Base-by-base conservation (phyloP, 2,329 filamentous ascomycete genomes). In the Hypoxylon sp. region DNA sequence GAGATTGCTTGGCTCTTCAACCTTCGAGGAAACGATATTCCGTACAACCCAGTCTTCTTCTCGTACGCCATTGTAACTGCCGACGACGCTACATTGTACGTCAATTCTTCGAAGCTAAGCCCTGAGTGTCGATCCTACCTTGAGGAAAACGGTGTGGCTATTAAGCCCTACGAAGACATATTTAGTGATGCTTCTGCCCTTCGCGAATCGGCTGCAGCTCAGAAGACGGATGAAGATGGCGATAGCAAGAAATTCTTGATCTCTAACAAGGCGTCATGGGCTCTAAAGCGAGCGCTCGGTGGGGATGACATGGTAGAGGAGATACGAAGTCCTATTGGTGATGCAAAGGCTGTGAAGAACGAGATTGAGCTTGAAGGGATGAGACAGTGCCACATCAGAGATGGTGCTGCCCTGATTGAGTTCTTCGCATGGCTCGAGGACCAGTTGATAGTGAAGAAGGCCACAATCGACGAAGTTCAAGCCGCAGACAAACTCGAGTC, bases 1-100 rank as follows among this genome's bases (percentile, higher is more conserved):
- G 96, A 99, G 80, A 89, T 98, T 74, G 96, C 96, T 10, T 99
- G 96, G 96, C 86, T 99, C n/a, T 98, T 98, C 84, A 99, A 99
- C 80, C 83, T 99, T 52, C 90, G 96, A 73, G 96, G 96, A 74
- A 96, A 87, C 79, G 96, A 98, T 78, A 98, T 99, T 71, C 93
- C 94, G 0, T 99, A 96, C 83, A 99, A 99, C 77, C 96, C 96
- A 0, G 96, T 99, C 53, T 98, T 99, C 84, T 98, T 98, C 81
- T 96, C 95, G 14, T 99, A 98, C 76, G 95, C 95, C 48, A 87
- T 96, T 45, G 84, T 99, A 69, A 98, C 96, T 1, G 89, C 90
- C 1, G 90, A 85, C 10, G 84, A 88, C 1, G 93, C 91, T 23
- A 94, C 90, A 1, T 85, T 99, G 4, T 99, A 98, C 76, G 84